Base-by-base conservation (phyloP, 1,139 yeast genomes). In the Kluyveromyces sp. region DNA sequence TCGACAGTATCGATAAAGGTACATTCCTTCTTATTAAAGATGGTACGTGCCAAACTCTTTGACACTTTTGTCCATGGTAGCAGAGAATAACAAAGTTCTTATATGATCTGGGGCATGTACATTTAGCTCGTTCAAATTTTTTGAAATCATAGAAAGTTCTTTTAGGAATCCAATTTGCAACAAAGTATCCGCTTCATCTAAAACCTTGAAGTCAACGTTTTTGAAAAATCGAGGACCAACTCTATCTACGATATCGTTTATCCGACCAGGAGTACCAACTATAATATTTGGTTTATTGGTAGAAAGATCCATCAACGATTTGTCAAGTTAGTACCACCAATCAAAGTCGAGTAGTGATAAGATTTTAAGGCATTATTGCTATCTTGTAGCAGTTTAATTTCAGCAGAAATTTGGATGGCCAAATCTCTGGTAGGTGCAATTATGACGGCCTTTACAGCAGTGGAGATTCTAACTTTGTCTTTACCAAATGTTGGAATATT, bases 361-460 rank as follows among this genome's bases (percentile, higher is more conserved):
- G 68, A 57, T 40, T 63, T 65, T 45, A 68, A 53, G n/a, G 57
- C 61, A 34, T 55, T 53, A 40, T 62, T 59, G 39, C 56, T 54
- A 10, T 54, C 47, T 38, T 57, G 57, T 29, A 80, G 66, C 53
- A 77, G 79, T 43, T 70, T 66, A 46, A 80, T 70, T 55, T 89
- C 95, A 43, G 75, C 75, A 53, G 80, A 78, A 55, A 87, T 88
- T 67, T 90, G 97, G 57, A 78, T 73, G 7, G 97, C 97, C 57
- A 90, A 74, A 66, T 90, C 97, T 69, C 97, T 79, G 5, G 97
- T 89, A 40, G 97, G 97, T 1, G 95, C 83, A 50, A 90, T 75
- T 30, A 90, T 79, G 48, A 90, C 74, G 27, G 90, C 77, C 49
- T 73, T 71, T 2, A 78, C 79, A 52, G 59, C 37, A 40, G 50